phyloP scores from a whole-genome alignment of 2,329 filamentous ascomycete species.

The Cordyceps fumosorosea region DNA sequence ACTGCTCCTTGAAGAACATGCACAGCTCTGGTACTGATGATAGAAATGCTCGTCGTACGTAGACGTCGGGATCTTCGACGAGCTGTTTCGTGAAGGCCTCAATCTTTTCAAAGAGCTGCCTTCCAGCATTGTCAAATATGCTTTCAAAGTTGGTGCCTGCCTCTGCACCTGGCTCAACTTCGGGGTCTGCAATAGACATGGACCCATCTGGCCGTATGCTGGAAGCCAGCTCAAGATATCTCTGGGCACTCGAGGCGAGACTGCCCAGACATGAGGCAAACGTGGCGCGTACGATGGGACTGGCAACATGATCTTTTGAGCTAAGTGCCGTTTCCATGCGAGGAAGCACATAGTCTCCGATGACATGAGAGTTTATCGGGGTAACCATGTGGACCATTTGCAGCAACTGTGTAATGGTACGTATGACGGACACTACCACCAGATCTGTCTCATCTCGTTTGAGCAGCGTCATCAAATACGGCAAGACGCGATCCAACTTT shows the following conservation, averaged over 20 bases:
- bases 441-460: slow-evolving; percentile 70
- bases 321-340: slow-evolving; percentile 51
- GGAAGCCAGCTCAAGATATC: slow-evolving; percentile 86
- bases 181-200: slow-evolving; percentile 68
- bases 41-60: slow-evolving; percentile 84
- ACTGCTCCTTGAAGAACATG: slow-evolving; percentile 87
- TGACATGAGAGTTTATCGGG: slow-evolving; percentile 62
- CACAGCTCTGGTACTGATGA: slow-evolving; percentile 88
- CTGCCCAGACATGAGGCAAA: slow-evolving; percentile 91
- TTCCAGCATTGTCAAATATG: slow-evolving; percentile 79
- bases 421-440: slow-evolving; percentile 78
- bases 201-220: slow-evolving; percentile 79
- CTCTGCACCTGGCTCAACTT: slow-evolving; percentile 65
- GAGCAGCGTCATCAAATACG: slow-evolving; percentile 78
- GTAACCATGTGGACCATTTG: slow-evolving; percentile 86
- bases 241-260: slow-evolving; percentile 75
- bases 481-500: slow-evolving; percentile 86
- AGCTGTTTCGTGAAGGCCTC: slow-evolving; percentile 84
- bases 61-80: slow-evolving; percentile 77
- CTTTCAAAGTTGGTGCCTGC: slow-evolving; percentile 69
- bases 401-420: slow-evolving; percentile 82
- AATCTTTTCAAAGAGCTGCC: slow-evolving; percentile 75
- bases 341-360: slow-evolving; percentile 62
- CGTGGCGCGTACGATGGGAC: slow-evolving; percentile 72
- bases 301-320: slow-evolving; percentile 41